These are phyloP conservation scores for Porpolomopsis calyptriformis DNA, from an alignment of 768 basidiomycete genomes.

Conservation along the genomic window DNA sequence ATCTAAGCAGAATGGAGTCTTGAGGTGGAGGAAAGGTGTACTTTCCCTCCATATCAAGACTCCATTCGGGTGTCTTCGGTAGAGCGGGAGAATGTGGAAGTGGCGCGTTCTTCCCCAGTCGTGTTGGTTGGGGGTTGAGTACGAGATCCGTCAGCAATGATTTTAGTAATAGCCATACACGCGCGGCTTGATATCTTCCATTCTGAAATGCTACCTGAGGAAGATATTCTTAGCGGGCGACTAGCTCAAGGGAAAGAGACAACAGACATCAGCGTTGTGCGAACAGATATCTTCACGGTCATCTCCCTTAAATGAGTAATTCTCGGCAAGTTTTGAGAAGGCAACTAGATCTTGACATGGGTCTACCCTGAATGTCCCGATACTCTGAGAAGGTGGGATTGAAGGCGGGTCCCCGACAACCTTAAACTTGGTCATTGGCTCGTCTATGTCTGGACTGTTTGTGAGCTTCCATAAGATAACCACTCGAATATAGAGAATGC, in stretches of 20 bases:
- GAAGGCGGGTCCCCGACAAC: slow-evolving; percentile 47
- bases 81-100: slow-evolving; percentile 29
- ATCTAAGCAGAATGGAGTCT: background rate
- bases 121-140: slow-evolving; percentile 25
- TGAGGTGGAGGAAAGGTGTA: slow-evolving; percentile 16
- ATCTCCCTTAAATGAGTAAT: slow-evolving; percentile 44
- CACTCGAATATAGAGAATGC: background rate
- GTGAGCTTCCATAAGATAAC: background rate
- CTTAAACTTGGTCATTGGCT: slow-evolving; percentile 35
- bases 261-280: slow-evolving; percentile 43
- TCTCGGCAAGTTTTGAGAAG: slow-evolving; percentile 52
- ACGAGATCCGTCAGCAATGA: slow-evolving; percentile 43
- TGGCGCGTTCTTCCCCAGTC: slow-evolving; percentile 6
- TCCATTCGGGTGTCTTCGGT: slow-evolving; percentile 27
- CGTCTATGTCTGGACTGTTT: slow-evolving; percentile 12
- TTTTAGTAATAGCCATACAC: slow-evolving; percentile 57
- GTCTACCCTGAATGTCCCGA: slow-evolving; percentile 40
- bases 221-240: slow-evolving; percentile 4
- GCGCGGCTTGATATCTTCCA: slow-evolving; percentile 45
- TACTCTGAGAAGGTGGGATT: slow-evolving; percentile 41
- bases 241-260: background rate
- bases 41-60: too few relatives aligned
- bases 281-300: slow-evolving; percentile 41
- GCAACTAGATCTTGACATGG: slow-evolving; percentile 29
- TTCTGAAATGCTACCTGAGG: slow-evolving; percentile 48